Percentiles rank a stretch among this genome's conserved stretches.
Evolutionary conservation across 805 yeast genomes (phyloP).

Genomic region (Maudiozyma saulgeensis): DNA sequence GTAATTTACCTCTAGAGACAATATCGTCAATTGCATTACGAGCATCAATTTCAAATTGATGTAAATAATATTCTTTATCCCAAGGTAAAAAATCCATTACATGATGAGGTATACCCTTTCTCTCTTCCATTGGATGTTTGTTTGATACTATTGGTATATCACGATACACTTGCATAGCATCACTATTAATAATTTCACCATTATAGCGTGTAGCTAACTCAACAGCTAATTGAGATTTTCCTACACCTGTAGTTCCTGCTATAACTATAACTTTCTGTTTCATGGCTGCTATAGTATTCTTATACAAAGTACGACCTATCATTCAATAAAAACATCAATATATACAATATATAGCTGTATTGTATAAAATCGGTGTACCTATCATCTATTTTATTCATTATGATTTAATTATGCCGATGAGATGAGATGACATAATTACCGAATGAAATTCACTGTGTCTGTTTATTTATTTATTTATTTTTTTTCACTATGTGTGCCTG

Average conservation of each 20-base stretch:
- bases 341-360: too few species aligned
- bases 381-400: too few species aligned
- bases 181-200: conserved; percentile 92
- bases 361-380: too few species aligned
- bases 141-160: conserved; percentile 73
- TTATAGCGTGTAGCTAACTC: conserved; percentile 66
- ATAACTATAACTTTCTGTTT: conserved; percentile 44
- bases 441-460: too few species aligned
- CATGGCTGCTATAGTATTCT: not conserved
- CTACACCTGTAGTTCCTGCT: conserved; percentile 94
- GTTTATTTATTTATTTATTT: too few species aligned
- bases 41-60: conserved; percentile 71
- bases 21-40: conserved; percentile 50
- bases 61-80: conserved; percentile 74
- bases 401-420: too few species aligned
- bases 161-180: conserved; percentile 90
- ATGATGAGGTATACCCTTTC: conserved; percentile 73
- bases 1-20: conserved; percentile 57
- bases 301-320: not conserved
- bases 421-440: too few species aligned
- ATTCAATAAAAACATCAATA: not conserved
- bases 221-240: conserved; percentile 64
- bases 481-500: too few species aligned
- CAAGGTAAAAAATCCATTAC: conserved; percentile 77
- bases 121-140: conserved; percentile 77